phyloP scores from a whole-genome alignment of 2,329 filamentous ascomycete genomes.

The Mariannaea elegans region DNA sequence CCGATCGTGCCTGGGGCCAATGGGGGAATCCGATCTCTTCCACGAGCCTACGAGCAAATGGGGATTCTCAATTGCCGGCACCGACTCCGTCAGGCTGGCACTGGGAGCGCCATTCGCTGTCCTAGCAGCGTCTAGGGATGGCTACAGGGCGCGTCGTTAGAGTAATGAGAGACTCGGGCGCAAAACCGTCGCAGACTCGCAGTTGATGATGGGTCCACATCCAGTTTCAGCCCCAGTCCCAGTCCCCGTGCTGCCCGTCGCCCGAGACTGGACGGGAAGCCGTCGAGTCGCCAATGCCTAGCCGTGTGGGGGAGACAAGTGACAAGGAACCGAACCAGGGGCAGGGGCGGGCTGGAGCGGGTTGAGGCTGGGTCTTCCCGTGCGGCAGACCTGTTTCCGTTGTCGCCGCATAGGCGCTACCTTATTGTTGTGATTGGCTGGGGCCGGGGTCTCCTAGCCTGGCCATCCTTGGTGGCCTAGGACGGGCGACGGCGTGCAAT shows the following conservation, averaged over 20 bases:
- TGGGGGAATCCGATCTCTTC: constrained; percentile 32
- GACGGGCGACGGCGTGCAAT: constrained; percentile 25
- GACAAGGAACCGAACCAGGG: constrained; percentile 37
- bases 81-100: constrained; percentile 14
- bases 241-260: constrained; percentile 21
- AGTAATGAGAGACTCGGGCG: constrained; percentile 11
- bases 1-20: constrained; percentile 39
- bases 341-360: constrained; percentile 28
- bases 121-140: constrained; percentile 1
- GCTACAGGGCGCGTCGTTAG: constrained; percentile 21
- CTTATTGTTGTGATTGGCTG: constrained; percentile 33
- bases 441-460: constrained; percentile 26
- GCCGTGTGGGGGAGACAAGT: constrained; percentile 38
- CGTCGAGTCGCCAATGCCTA: constrained; percentile 30
- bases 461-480: constrained; percentile 31
- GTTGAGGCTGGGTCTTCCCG: constrained; percentile 40
- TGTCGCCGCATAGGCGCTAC: constrained; percentile 41
- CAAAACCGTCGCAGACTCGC: constrained; percentile 6
- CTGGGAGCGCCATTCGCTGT: constrained; percentile 9
- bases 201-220: constrained; percentile 11
- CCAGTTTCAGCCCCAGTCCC: constrained; percentile 20
- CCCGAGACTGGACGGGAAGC: constrained; percentile 23
- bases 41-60: constrained; percentile 27
- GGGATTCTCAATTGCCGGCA: constrained; percentile 26
- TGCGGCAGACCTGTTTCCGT: constrained; percentile 41